A percentile compares a stretch with the other conserved stretches of the same genome.
phyloP scores from a whole-genome alignment of 768 basidiomycete species.

The Coprinopsis marcescibilis region DNA sequence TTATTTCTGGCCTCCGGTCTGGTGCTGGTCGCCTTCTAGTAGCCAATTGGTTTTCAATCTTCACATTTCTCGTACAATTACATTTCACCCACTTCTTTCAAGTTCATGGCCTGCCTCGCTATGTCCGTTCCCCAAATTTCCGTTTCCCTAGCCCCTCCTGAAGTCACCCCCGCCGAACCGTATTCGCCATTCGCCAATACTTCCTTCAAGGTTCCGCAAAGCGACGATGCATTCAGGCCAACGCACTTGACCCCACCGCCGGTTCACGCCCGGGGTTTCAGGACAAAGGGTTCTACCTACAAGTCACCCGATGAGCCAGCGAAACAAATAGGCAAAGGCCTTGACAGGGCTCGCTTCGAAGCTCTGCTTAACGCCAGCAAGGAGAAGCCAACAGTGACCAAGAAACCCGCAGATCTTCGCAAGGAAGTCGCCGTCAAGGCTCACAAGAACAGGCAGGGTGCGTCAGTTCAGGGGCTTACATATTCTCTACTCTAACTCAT shows the following conservation, averaged over 20 bases:
- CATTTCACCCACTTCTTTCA: constrained; percentile 19
- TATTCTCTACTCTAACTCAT: neutral
- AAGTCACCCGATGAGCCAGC: constrained; percentile 18
- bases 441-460: constrained; percentile 72
- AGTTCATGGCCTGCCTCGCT: constrained; percentile 35
- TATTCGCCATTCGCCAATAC: constrained; percentile 55
- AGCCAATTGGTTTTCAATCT: constrained; percentile 17
- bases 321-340: constrained; percentile 39
- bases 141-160: constrained; percentile 63
- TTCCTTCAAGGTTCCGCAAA: constrained; percentile 21
- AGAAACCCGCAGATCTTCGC: constrained; percentile 53
- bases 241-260: constrained; percentile 54
- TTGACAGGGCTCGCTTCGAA: constrained; percentile 60
- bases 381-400: constrained; percentile 44
- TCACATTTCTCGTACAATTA: too few relatives aligned
- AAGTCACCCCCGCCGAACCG: constrained; percentile 44
- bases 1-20: constrained; percentile 23
- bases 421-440: constrained; percentile 70
- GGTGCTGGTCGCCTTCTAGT: constrained; percentile 52
- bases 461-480: constrained; percentile 18
- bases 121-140: constrained; percentile 59
- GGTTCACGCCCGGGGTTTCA: constrained; percentile 33
- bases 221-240: constrained; percentile 53
- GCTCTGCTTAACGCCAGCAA: constrained; percentile 55
- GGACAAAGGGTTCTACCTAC: constrained; percentile 43